Conservation (phyloP, 805 yeast species). For the Candida awuae region DNA sequence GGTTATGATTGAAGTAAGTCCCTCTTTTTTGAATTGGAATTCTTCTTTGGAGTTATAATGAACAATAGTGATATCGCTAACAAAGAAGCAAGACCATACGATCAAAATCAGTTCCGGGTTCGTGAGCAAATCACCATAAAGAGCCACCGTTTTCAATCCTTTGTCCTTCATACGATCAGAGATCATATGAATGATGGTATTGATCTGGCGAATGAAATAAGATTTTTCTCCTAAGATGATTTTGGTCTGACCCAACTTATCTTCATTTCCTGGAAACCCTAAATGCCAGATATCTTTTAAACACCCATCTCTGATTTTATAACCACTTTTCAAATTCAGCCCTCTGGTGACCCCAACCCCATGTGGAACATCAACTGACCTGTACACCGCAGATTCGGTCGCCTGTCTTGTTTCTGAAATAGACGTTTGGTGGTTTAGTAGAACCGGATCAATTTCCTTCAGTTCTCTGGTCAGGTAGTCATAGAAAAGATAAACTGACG, state of each 20-base stretch:
- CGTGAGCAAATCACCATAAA: slow-evolving; percentile 16
- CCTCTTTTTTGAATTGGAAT: background rate
- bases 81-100: slow-evolving; percentile 25
- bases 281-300: slow-evolving; percentile 67
- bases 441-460: slow-evolving; percentile 51
- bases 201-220: slow-evolving; percentile 14
- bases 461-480: slow-evolving; percentile 22
- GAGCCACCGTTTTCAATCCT: slow-evolving; percentile 16
- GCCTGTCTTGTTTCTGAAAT: slow-evolving; percentile 54
- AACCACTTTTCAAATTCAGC: slow-evolving; percentile 53
- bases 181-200: slow-evolving; percentile 28
- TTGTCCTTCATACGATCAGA: slow-evolving; percentile 19
- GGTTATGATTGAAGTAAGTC: background rate
- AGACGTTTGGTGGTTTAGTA: slow-evolving; percentile 56
- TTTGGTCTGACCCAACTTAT: background rate
- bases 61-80: slow-evolving; percentile 32
- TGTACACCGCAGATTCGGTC: slow-evolving; percentile 67
- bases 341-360: slow-evolving; percentile 66
- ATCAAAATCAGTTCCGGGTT: slow-evolving; percentile 18
- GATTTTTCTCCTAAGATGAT: slow-evolving; percentile 2
- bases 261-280: slow-evolving; percentile 25
- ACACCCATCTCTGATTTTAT: slow-evolving; percentile 66
- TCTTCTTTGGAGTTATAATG: slow-evolving; percentile 22
- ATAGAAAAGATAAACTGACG: background rate
- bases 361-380: slow-evolving; percentile 68